phyloP scores from a whole-genome alignment of 2,329 filamentous ascomycete genomes.

The Metarhizium album region DNA sequence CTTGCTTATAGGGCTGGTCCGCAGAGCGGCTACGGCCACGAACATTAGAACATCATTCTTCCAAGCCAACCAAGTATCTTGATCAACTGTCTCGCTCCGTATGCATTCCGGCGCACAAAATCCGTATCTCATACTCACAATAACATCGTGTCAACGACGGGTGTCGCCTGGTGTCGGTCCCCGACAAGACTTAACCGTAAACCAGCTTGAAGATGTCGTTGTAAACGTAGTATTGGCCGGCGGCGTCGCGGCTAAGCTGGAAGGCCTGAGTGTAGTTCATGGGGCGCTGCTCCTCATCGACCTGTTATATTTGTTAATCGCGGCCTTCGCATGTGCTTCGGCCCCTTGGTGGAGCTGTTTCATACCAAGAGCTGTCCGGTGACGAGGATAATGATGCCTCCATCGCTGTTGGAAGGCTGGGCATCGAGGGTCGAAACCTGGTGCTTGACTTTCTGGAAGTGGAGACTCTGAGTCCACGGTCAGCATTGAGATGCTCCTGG shows the following conservation, averaged over 20 bases:
- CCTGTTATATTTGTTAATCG: constrained; percentile 35
- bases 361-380: constrained; percentile 76
- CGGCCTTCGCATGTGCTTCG: constrained; percentile 1
- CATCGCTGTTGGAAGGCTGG: constrained; percentile 57
- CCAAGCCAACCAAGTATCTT: constrained; percentile 4
- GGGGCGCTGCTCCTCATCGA: constrained; percentile 74
- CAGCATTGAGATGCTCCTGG: neutral
- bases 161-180: neutral
- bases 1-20: constrained; percentile 4
- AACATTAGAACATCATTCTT: constrained; percentile 2
- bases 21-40: constrained; percentile 3
- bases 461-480: constrained; percentile 46
- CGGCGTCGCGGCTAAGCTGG: constrained; percentile 61
- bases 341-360: constrained; percentile 4
- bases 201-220: constrained; percentile 95
- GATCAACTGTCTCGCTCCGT: neutral
- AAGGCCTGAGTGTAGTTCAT: constrained; percentile 91
- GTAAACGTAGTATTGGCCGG: constrained; percentile 70
- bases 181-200: constrained; percentile 38
- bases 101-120: neutral
- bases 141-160: neutral
- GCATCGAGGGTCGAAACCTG: constrained; percentile 67
- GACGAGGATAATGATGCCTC: constrained; percentile 75
- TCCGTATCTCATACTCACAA: constrained; percentile 1
- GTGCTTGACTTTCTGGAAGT: constrained; percentile 75